Conservation (phyloP, 495 filamentous ascomycete species). For the Hypoxylon perforatum region DNA sequence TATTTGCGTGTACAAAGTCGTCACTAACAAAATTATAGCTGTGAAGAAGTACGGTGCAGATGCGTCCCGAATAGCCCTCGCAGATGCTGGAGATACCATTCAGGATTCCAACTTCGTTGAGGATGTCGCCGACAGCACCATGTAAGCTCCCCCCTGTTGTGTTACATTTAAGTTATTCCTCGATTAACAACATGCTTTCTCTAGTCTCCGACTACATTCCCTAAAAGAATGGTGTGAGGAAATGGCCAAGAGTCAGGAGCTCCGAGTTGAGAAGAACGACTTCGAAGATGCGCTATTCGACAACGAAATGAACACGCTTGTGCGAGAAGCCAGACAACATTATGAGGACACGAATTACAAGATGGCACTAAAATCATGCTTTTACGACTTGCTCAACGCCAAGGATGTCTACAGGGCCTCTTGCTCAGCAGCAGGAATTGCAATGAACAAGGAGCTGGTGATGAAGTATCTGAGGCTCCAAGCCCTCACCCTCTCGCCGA, state of each 20-base stretch:
- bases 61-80: constrained; percentile 88
- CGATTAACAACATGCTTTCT: constrained; percentile 1
- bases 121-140: constrained; percentile 88
- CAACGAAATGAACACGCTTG: constrained; percentile 91
- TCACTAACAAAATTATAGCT: constrained; percentile 47
- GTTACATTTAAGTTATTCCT: background rate
- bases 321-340: constrained; percentile 75
- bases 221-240: constrained; percentile 95
- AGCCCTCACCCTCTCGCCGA: constrained; percentile 70
- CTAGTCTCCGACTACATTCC: constrained; percentile 76
- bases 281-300: constrained; percentile 92
- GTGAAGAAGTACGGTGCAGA: constrained; percentile 95
- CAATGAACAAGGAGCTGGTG: constrained; percentile 84
- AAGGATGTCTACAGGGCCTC: constrained; percentile 93
- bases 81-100: constrained; percentile 93
- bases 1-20: background rate
- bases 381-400: constrained; percentile 86
- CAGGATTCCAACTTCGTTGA: constrained; percentile 99
- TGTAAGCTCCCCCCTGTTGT: constrained; percentile 47
- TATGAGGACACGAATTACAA: constrained; percentile 89
- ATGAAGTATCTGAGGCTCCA: constrained; percentile 87
- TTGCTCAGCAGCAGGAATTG: constrained; percentile 74
- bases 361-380: constrained; percentile 85
- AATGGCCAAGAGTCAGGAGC: constrained; percentile 71
- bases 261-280: constrained; percentile 75